Percentiles rank a stretch among this genome's conserved stretches.
phyloP scores from a whole-genome alignment of 2,329 filamentous ascomycete species.

The Geosmithia flava region DNA sequence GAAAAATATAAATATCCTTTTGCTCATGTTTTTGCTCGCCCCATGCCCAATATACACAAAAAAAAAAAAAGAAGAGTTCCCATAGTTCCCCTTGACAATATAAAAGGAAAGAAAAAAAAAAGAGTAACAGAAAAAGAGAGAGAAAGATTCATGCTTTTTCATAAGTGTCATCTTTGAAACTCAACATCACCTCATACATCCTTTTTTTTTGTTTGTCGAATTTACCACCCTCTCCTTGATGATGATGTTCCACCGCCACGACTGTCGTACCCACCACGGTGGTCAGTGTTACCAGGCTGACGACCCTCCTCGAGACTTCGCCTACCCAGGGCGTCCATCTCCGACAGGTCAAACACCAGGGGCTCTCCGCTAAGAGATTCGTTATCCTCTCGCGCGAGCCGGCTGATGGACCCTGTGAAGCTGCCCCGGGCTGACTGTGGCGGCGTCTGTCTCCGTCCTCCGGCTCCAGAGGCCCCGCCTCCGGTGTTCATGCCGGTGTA shows the following conservation, averaged over 20 bases:
- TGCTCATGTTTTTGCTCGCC: too few relatives aligned
- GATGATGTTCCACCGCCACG: conserved; percentile 11
- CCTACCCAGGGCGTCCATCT: conserved; percentile 48
- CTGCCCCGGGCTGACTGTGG: conserved; percentile 32
- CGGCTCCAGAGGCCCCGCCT: not conserved
- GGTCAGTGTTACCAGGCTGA: conserved; percentile 21
- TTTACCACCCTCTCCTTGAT: conserved; percentile 23
- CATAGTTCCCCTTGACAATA: too few relatives aligned
- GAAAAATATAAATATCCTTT: too few relatives aligned
- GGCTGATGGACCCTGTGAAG: conserved; percentile 25
- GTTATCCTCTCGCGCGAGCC: conserved; percentile 27
- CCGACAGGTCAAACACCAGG: conserved; percentile 61
- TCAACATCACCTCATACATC: too few relatives aligned
- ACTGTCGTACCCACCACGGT: conserved; percentile 4
- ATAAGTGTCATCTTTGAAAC: too few relatives aligned
- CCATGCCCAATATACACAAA: too few relatives aligned
- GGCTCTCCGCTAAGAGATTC: conserved; percentile 53
- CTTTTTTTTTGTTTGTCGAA: too few relatives aligned
- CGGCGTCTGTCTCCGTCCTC: conserved; percentile 21
- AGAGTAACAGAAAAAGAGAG: too few relatives aligned
- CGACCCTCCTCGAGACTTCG: conserved; percentile 45
- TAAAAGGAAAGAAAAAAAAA: too few relatives aligned
- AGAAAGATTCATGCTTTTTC: too few relatives aligned
- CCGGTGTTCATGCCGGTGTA: conserved; percentile 27
- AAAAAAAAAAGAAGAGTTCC: too few relatives aligned